A percentile compares a stretch with the other conserved stretches of the same genome.
These are phyloP conservation scores for Paramecium bursaria DNA, from an alignment of 73 alveolate species.

Conservation along the genomic window DNA sequence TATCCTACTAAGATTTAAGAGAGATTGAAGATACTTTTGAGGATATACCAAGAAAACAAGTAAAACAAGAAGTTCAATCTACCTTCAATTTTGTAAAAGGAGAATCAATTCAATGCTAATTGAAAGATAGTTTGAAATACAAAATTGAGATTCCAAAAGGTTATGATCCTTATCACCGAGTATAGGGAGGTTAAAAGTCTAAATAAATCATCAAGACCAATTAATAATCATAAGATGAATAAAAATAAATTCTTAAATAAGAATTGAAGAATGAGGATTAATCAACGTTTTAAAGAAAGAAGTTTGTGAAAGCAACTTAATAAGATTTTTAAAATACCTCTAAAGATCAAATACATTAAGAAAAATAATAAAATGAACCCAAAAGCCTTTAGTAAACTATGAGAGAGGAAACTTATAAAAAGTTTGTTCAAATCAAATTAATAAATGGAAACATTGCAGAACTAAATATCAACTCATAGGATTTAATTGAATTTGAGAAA, in stretches of 20 bases:
- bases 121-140: conserved; percentile 13
- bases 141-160: conserved; percentile 21
- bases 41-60: conserved; percentile 6
- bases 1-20: not conserved
- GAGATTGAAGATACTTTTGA: not conserved
- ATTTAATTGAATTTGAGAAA: conserved; percentile 33
- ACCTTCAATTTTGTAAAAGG: conserved; percentile 21
- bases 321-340: conserved; percentile 9
- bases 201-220: not conserved
- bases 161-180: conserved; percentile 55
- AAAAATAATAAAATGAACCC: not conserved
- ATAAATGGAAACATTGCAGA: not conserved
- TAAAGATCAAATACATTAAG: not conserved
- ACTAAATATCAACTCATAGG: not conserved
- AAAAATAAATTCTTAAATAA: not conserved
- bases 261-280: conserved; percentile 6
- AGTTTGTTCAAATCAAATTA: not conserved
- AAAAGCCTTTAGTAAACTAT: conserved; percentile 1
- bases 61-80: not conserved
- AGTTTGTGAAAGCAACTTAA: conserved; percentile 23
- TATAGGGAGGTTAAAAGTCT: not conserved
- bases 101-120: conserved; percentile 15
- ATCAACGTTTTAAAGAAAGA: conserved; percentile 25
- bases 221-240: not conserved
- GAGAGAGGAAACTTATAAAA: conserved; percentile 15